These are phyloP conservation scores for Asterochloris sp. DNA, from an alignment of 139 green algal genomes.

Conservation along the genomic window DNA sequence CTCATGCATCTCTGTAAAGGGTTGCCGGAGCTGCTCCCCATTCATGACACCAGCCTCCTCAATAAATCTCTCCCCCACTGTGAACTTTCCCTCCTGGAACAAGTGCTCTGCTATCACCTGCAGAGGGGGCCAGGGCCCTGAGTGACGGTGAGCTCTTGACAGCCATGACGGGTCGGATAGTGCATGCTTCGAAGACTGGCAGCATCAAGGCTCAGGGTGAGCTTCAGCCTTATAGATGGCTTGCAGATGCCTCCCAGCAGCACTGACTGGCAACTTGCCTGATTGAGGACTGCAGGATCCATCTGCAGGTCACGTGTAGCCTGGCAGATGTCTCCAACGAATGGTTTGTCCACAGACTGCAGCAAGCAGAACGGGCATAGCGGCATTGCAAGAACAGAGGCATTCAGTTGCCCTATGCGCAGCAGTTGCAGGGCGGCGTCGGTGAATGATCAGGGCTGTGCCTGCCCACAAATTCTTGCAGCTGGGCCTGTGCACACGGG, in stretches of 20 bases:
- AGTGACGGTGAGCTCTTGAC: neutral
- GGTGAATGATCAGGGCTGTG: neutral
- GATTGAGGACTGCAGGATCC: constrained; percentile 57
- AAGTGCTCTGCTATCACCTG: constrained; percentile 88
- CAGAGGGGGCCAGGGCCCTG: neutral
- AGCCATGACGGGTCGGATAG: neutral
- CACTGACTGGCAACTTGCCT: constrained; percentile 30
- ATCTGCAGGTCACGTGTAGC: constrained; percentile 47
- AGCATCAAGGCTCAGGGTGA: too few relatives aligned
- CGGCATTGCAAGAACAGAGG: neutral
- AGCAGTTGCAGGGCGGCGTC: neutral
- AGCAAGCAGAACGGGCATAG: neutral
- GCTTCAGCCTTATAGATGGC: neutral
- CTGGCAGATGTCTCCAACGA: constrained; percentile 73
- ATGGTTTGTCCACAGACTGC: constrained; percentile 77
- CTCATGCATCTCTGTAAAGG: constrained; percentile 72
- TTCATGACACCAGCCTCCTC: constrained; percentile 66
- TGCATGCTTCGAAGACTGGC: neutral
- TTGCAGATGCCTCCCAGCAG: too few relatives aligned
- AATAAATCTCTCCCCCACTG: constrained; percentile 74
- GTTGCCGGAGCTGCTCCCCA: constrained; percentile 44
- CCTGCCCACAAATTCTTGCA: too few relatives aligned
- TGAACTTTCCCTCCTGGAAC: constrained; percentile 81
- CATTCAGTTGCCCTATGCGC: neutral
- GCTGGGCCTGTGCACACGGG: too few relatives aligned